Base-by-base conservation (phyloP, 2,329 filamentous ascomycete genomes). In the Ceratocystis albifundus region DNA sequence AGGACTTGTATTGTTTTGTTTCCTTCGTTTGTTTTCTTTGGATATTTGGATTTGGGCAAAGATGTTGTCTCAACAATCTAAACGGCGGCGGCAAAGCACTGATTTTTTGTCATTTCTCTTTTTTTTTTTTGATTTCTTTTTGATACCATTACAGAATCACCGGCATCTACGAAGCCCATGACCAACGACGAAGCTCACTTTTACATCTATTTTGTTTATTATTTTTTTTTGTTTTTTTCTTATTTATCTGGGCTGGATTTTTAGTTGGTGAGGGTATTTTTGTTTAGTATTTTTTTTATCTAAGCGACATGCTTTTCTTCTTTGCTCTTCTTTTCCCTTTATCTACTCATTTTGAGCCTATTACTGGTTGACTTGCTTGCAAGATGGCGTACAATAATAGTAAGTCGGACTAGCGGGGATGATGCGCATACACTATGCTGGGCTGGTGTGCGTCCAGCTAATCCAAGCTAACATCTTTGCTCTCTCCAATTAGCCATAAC, bases 71-170 rank as follows among this genome's bases (percentile, higher is more conserved):
- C 45, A 50, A 22, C 62, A 20, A 53, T 64, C 25, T 64, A 36
- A 41, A 63, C 53, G 57, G 32, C 59, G 66, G 66, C 66, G 66
- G 66, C 66, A 44, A 59, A 67, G 66, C 66, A 67, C 57, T 67
- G 66, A 48, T 65, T 67, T 65, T 67, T 28, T 55, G 25, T 20
- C 20, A 28, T 28, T 61, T 46, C 62, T 25, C n/a, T 46, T 63
- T 28, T 25, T 32, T 32, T 50, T 36, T 55, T 65, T 62, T 46
- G 17, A 22, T 10, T 67, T 64, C 45, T 67, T 63, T 48, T 69
- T 28, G 20, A 15, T 65, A 57, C 15, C 20, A 63, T 61, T 65
- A n/a, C 30, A 57, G 48, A 65, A 65, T 44, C 61, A 48, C 61
- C 44, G 44, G 61, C 61, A 48, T 63, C 44, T 63, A 63, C 61